Base-by-base conservation (phyloP, 305 asterid genomes). In the Fraxinus paxiana region DNA sequence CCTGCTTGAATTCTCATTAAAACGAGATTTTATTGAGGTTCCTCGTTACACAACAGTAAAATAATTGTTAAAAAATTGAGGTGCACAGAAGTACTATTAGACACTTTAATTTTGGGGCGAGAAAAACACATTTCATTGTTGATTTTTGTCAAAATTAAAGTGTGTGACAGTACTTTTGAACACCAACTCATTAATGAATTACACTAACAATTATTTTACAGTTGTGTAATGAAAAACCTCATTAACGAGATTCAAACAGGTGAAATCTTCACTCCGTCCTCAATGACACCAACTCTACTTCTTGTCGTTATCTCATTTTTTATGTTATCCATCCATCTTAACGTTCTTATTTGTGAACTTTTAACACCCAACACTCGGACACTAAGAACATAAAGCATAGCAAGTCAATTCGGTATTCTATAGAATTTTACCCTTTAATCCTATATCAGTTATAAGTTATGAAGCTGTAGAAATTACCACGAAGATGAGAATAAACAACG, bases 401-500 rank as follows among this genome's bases (percentile, higher is more conserved):
- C 26, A 56, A 18, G 67, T 56, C 28, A 6, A 56, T 17, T 56
- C 22, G 9, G 2, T 51, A n/a, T 51, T 51, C 8, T 51, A 51
- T 51, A 5, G 22, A 51, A 51, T n/a, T n/a, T 51, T 4, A n/a
- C 61, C 61, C 22, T 51, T 51, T n/a, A 51, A 51, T 15, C 22
- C 22, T 51, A 51, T 51, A 51, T n/a, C 61, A 51, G 18, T 46
- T 13, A 46, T 46, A 46, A 46, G 22, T 51, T 51, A 6, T 20
- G 31, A 20, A 59, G 69, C 15, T 56, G 35, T 10, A 8, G 71
- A 75, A 82, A 48, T 67, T 91, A 93, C 98, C 95, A 0, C 54
- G 90, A 15, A 90, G 87, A 82, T 93, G 97, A 51, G 97, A 89
- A 85, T 93, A 93, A 78, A 90, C 85, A 33, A 90, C 69, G 1